A percentile compares a stretch with the other conserved stretches of the same genome.
Conservation (phyloP, 2,329 filamentous ascomycete species). For the Trichoderma arundinaceum region DNA sequence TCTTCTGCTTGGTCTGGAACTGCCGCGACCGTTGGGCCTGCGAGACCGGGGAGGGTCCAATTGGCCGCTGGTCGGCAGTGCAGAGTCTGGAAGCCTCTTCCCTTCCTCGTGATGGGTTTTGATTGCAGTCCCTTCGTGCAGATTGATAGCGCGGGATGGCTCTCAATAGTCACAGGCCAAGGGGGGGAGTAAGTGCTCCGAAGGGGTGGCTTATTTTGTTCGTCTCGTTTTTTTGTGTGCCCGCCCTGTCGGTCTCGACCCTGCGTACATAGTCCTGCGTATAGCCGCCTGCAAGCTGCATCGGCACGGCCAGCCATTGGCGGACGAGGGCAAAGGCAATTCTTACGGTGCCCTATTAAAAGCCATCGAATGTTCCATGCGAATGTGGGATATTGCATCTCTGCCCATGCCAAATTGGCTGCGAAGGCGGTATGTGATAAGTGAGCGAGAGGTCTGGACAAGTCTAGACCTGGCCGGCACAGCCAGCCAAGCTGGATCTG, state of each 20-base stretch:
- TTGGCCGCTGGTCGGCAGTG: constrained; percentile 9
- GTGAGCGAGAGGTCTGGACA: constrained; percentile 13
- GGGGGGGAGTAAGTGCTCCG: constrained; percentile 13
- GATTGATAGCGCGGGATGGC: constrained; percentile 15
- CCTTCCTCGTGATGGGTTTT: constrained; percentile 7
- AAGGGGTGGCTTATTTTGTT: constrained; percentile 1
- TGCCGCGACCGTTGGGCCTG: constrained; percentile 2
- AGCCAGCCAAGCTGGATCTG: neutral
- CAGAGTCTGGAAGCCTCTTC: constrained; percentile 18
- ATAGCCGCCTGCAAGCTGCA: constrained; percentile 6
- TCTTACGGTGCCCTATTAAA: constrained; percentile 1
- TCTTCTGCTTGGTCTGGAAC: constrained; percentile 3
- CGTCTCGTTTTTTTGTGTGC: neutral
- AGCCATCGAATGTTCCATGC: constrained; percentile 8
- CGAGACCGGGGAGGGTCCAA: constrained; percentile 4
- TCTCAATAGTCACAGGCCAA: constrained; percentile 16
- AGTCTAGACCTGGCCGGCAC: constrained; percentile 18
- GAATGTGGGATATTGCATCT: constrained; percentile 12
- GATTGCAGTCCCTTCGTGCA: constrained; percentile 7
- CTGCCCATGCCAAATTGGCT: constrained; percentile 1
- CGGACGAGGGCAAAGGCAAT: neutral
- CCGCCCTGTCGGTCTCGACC: constrained; percentile 27
- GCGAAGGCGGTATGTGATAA: constrained; percentile 9
- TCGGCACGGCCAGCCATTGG: neutral
- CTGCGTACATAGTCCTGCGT: neutral